Evolutionary conservation across 345 rosid genomes (phyloP), one percentile per base, ranked within the genome.

Genomic region (Balakata baccata): DNA sequence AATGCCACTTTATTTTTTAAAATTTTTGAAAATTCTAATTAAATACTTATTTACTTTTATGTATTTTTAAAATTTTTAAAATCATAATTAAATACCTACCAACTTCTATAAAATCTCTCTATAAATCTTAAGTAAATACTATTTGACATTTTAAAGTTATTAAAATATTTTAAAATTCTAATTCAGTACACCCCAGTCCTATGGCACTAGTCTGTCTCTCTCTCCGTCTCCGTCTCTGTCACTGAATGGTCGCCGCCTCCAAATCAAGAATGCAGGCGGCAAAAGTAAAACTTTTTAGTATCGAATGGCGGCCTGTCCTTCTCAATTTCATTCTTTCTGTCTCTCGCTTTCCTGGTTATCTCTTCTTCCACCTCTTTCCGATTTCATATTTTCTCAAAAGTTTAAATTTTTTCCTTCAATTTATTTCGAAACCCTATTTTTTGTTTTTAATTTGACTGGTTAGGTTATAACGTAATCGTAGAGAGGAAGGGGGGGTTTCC

Each of bases 261-360:
- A 4, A 69, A 54, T 5, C 61, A 41, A 45, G 3, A 45, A 45
- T n/a, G 67, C 13, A n/a, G 58, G n/a, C 11, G 43, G 10, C 6
- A 17, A 61, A 23, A 45, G 18, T 0, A 0, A 3, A 61, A 1
- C 9, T 3, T 34, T 34, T 61, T 12, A 37, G 6, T 53, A 49
- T 57, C 41, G 18, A 67, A 78, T 80, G 84, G 80, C 69, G 29
- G 77, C 73, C 69, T 1, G 34, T 65, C 43, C 22, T 57, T 72
- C 46, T 20, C 17, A 29, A 29, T 29, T 45, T 45, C 0, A 17
- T 49, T 17, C 7, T 23, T 3, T 34, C 45, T 45, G 25, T 66
- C 70, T 72, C 49, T 10, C 70, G 10, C 66, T 74, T 67, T 72
- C 56, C 73, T 68, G 71, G 70, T 75, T 11, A 12, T 66, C 20